phyloP scores from a whole-genome alignment of 108 stramenopile genomes.

The Cyclostephanos tholiformis region DNA sequence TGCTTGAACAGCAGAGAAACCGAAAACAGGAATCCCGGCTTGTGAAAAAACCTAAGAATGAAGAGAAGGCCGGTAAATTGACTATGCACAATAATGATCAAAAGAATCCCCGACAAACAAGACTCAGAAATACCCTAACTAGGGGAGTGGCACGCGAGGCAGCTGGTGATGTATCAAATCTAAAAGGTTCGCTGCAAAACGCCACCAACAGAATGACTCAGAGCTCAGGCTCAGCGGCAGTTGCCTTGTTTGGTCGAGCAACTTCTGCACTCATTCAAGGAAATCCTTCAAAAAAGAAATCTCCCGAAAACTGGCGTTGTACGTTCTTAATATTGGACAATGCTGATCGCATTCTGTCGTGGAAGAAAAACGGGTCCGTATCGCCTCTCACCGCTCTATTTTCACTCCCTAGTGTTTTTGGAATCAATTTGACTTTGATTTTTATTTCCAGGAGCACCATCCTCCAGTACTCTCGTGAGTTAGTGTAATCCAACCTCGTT shows the following conservation, averaged over 20 bases:
- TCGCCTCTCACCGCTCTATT: conserved; percentile 62
- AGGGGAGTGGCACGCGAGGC: not conserved
- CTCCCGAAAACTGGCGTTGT: conserved; percentile 21
- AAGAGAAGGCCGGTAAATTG: conserved; percentile 7
- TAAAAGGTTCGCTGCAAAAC: conserved; percentile 4
- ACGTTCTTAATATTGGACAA: conserved; percentile 72
- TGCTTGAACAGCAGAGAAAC: conserved; percentile 32
- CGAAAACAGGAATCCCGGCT: not conserved
- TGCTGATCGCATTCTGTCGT: conserved; percentile 65
- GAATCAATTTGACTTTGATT: conserved; percentile 64
- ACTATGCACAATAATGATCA: conserved; percentile 1
- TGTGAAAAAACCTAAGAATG: conserved; percentile 13
- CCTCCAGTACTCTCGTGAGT: conserved; percentile 59
- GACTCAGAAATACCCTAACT: not conserved
- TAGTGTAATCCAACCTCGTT: not conserved
- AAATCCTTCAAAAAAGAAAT: conserved; percentile 6
- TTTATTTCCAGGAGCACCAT: conserved; percentile 56
- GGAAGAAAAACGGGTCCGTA: conserved; percentile 36
- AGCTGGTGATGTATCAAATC: not conserved
- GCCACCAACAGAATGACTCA: conserved; percentile 10
- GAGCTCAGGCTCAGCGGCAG: conserved; percentile 9
- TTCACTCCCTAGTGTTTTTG: conserved; percentile 62
- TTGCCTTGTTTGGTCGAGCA: conserved; percentile 43
- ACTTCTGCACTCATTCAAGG: conserved; percentile 38
- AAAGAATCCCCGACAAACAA: conserved; percentile 14